Evolutionary conservation across 371 early-diverging fungal species (phyloP).

Genomic region (Gilbertella persicaria): DNA sequence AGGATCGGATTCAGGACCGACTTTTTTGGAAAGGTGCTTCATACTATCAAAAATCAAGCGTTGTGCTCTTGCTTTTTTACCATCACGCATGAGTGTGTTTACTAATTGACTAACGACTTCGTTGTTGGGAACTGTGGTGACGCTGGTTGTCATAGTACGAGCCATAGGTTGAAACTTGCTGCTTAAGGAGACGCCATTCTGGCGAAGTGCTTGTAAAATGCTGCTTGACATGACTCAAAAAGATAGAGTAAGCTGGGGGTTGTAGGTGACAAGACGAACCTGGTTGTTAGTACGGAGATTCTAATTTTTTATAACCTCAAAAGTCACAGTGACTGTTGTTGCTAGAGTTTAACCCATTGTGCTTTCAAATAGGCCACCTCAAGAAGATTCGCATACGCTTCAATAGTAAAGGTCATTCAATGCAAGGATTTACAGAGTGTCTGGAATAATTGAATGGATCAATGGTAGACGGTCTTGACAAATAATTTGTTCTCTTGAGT

Average conservation of each 20-base stretch:
- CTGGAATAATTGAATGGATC: too few relatives aligned
- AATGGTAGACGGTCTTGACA: too few relatives aligned
- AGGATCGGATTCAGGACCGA: constrained; percentile 61
- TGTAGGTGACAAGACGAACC: constrained; percentile 20
- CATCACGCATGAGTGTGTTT: constrained; percentile 87
- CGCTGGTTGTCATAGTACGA: constrained; percentile 27
- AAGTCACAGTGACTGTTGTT: too few relatives aligned
- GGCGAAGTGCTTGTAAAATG: constrained; percentile 28
- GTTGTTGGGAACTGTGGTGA: constrained; percentile 51
- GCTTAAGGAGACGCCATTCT: constrained; percentile 18
- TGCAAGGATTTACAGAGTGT: too few relatives aligned
- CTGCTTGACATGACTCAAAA: constrained; percentile 24
- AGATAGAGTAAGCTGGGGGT: constrained; percentile 16
- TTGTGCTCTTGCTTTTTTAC: constrained; percentile 80
- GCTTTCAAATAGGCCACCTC: too few relatives aligned
- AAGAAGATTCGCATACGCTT: too few relatives aligned
- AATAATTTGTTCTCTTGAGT: too few relatives aligned
- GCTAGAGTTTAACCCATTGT: too few relatives aligned
- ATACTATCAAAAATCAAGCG: constrained; percentile 71
- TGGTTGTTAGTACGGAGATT: too few relatives aligned
- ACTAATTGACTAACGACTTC: constrained; percentile 76
- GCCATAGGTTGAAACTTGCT: constrained; percentile 14
- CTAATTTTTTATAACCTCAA: too few relatives aligned
- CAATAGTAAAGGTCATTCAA: too few relatives aligned
- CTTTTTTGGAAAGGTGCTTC: constrained; percentile 64